phyloP scores from a whole-genome alignment of 2,329 filamentous ascomycete species.

The Microcyclosporella mali region DNA sequence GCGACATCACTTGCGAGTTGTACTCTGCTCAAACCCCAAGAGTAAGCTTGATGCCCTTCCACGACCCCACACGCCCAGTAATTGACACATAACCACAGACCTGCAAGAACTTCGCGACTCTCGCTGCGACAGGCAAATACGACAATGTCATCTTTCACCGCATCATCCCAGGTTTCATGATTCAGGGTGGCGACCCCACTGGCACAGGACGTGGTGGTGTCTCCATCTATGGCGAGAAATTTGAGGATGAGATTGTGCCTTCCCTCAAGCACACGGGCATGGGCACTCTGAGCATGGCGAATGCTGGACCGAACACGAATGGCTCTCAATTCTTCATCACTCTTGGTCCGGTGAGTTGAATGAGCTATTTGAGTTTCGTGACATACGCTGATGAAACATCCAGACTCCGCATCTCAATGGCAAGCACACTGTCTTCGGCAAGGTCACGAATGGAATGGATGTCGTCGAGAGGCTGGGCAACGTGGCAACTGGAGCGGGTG shows the following conservation, averaged over 20 bases:
- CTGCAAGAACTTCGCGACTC: constrained; percentile 32
- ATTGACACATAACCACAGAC: constrained; percentile 18
- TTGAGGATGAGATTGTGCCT: constrained; percentile 85
- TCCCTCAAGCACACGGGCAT: constrained; percentile 67
- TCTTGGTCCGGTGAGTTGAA: constrained; percentile 8
- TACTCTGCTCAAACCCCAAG: constrained; percentile 29
- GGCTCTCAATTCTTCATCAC: constrained; percentile 98
- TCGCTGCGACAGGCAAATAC: constrained; percentile 27
- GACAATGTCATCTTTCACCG: constrained; percentile 34
- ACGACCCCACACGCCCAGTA: neutral
- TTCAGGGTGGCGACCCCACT: constrained; percentile 55
- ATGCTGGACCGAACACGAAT: constrained; percentile 85
- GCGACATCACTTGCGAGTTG: constrained; percentile 31
- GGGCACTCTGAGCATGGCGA: constrained; percentile 88
- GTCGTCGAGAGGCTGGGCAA: constrained; percentile 84
- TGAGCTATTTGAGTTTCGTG: too few relatives aligned
- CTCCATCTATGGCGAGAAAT: constrained; percentile 78
- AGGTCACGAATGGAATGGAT: constrained; percentile 82
- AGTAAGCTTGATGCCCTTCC: constrained; percentile 12
- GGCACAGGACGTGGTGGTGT: constrained; percentile 55
- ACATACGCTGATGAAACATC: too few relatives aligned
- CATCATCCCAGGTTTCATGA: constrained; percentile 86
- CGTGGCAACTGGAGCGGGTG: constrained; percentile 72
- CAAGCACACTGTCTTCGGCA: constrained; percentile 94
- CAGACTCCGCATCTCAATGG: constrained; percentile 66